Evolutionary conservation across 75 land plant genomes (phyloP), one percentile per base, ranked within the genome.

Genomic region (Selaginella moellendorffii): DNA sequence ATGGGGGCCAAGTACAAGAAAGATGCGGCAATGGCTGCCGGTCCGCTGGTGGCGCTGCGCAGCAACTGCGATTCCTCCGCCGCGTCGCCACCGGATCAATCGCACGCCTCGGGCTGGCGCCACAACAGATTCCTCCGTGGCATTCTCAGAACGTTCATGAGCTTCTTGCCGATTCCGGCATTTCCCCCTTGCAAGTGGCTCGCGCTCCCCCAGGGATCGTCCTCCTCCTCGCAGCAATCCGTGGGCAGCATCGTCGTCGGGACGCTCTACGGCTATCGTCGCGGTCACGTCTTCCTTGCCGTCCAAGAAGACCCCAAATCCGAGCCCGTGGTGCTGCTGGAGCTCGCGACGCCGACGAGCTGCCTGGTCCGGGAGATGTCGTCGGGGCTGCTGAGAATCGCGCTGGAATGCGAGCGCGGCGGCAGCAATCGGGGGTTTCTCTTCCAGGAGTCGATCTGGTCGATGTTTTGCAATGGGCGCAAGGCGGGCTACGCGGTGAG

Each of bases 301-400:
- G 71, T 87, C 26, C 91, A 87, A 46, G 76, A 73, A 1, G 85
- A 79, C 61, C 80, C 84, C 18, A 73, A 69, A 59, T 52, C 65
- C 18, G 0, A 14, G 25, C 91, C 91, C 9, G 77, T 74, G 0
- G 54, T 81, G 30, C 52, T 87, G 28, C 62, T 87, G 27, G 85
- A 87, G 67, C 74, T 87, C 1, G 74, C 85, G 2, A 82, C 82
- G 0, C 77, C 91, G 2, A 87, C 91, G 0, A 71, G 78, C 53
- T 58, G 69, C 18, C 66, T 87, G 36, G 87, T 87, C 1, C 66
- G 67, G 54, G 90, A 87, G 71, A 83, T 87, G 87, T 82, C 90
- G 1, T 87, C 90, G 0, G 90, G 90, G 27, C 52, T 87, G 36
- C 82, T 87, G 2, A 29, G 90, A 10, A 77, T 87, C 31, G 87